Conservation (phyloP, 768 basidiomycete genomes). For the Tylopilus vinaceipallidus region DNA sequence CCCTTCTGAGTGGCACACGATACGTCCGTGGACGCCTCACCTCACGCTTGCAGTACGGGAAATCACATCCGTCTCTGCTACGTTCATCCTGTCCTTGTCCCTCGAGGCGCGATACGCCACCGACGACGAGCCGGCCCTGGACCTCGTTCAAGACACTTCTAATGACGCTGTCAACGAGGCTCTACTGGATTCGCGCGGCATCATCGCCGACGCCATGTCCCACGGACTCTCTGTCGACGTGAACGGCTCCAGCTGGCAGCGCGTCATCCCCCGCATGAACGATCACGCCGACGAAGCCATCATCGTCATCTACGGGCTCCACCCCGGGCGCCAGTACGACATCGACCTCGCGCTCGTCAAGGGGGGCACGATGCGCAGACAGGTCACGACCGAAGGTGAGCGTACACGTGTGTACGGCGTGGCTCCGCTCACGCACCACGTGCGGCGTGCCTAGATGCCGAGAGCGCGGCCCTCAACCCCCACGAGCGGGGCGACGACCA, state of each 20-base stretch:
- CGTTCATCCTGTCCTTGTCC: constrained; percentile 67
- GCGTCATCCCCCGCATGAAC: constrained; percentile 75
- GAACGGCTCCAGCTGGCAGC: constrained; percentile 75
- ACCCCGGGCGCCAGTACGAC: constrained; percentile 89
- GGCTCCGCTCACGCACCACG: constrained; percentile 5
- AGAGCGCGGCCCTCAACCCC: constrained; percentile 22
- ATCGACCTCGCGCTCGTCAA: constrained; percentile 78
- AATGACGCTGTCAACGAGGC: constrained; percentile 34
- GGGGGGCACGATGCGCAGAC: constrained; percentile 56
- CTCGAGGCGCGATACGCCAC: constrained; percentile 31
- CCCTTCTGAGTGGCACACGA: constrained; percentile 57
- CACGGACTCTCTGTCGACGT: constrained; percentile 79
- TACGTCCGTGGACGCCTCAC: constrained; percentile 74
- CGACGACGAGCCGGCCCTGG: constrained; percentile 25
- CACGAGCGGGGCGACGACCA: constrained; percentile 23
- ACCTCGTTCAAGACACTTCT: constrained; percentile 34
- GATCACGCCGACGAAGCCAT: constrained; percentile 84
- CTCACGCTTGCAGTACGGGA: constrained; percentile 72
- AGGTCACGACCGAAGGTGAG: constrained; percentile 68
- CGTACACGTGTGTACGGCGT: constrained; percentile 13
- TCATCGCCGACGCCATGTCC: constrained; percentile 66
- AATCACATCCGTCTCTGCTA: constrained; percentile 79
- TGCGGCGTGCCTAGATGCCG: constrained; percentile 16
- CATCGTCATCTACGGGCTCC: constrained; percentile 86
- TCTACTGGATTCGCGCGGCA: constrained; percentile 34